Evolutionary conservation across 2,329 filamentous ascomycete species (phyloP), one percentile per base, ranked within the genome.

Genomic region (Penicillium frequentans): DNA sequence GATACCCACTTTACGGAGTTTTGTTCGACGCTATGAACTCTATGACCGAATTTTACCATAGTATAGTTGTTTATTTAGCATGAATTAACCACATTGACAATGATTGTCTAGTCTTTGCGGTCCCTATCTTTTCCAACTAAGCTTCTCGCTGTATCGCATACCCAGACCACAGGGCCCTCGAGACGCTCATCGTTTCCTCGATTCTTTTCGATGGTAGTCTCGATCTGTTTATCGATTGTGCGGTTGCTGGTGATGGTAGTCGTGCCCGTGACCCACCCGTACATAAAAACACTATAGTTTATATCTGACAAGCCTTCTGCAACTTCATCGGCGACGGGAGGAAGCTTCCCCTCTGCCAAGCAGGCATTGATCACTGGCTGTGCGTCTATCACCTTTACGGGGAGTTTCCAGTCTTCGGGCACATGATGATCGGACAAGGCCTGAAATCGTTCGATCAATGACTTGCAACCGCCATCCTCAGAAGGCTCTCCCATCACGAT

Each of bases 201-300:
- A 57, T 82, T 75, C 58, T 79, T 77, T 59, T 88, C 84, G 48
- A 89, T 76, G 3, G 80, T 75, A 24, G 68, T 71, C 62, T 90
- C 85, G 45, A 93, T 84, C 61, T 87, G 82, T 62, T 85, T 89
- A 23, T 85, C 83, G 45, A 89, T 86, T 1, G 83, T 84, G 23
- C 84, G 81, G 68, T 93, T 92, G 59, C 86, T 88, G 3, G 88
- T 90, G 51, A 93, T 74, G 0, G 89, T 92, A 1, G 87, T 89
- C 26, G 83, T 68, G 0, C 81, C 77, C 9, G 77, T 74, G 10
- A 80, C 79, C 90, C 90, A 93, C 16, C 89, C 89, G 66, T 86
- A 86, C 52, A 89, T 77, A 67, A 92, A 90, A 9, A 91, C 88
- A 21, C 87, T 86, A 52, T 81, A 75, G 65, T 90, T 91, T 55